Conservation (phyloP, 2,329 filamentous ascomycete species). For the Talaromyces funiculosus region DNA sequence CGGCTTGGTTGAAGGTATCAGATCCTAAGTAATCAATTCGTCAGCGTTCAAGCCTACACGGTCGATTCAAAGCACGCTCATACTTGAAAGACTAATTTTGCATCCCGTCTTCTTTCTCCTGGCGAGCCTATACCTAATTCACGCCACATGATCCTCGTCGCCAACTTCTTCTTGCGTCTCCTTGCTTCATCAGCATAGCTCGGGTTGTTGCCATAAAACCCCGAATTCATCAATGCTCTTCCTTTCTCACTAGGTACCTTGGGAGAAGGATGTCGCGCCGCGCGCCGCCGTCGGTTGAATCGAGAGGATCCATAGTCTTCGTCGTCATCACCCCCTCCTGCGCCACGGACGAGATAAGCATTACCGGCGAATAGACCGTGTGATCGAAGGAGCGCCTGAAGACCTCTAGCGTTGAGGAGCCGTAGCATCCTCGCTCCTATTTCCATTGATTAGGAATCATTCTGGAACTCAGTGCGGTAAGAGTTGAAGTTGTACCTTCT, state of each 20-base stretch:
- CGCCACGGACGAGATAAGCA: slow-evolving; percentile 22
- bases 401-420: slow-evolving; percentile 49
- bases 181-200: slow-evolving; percentile 44
- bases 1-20: slow-evolving; percentile 71
- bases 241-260: slow-evolving; percentile 77
- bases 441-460: slow-evolving; percentile 13
- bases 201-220: slow-evolving; percentile 69
- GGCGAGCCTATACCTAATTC: slow-evolving; percentile 67
- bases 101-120: slow-evolving; percentile 55
- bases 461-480: not conserved
- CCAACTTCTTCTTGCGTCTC: slow-evolving; percentile 57
- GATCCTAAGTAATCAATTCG: slow-evolving; percentile 49
- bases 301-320: slow-evolving; percentile 16
- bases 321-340: slow-evolving; percentile 26
- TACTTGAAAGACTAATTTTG: slow-evolving; percentile 65
- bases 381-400: slow-evolving; percentile 47
- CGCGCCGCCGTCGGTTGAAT: slow-evolving; percentile 26
- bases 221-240: slow-evolving; percentile 71
- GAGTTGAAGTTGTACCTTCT: not conserved
- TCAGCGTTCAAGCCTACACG: not conserved
- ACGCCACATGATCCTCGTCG: slow-evolving; percentile 68
- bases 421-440: slow-evolving; percentile 46
- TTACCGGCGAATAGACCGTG: slow-evolving; percentile 24
- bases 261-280: slow-evolving; percentile 57
- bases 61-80: not conserved